Conservation (phyloP, 306 rosid species). For the Rubus parviflorus region DNA sequence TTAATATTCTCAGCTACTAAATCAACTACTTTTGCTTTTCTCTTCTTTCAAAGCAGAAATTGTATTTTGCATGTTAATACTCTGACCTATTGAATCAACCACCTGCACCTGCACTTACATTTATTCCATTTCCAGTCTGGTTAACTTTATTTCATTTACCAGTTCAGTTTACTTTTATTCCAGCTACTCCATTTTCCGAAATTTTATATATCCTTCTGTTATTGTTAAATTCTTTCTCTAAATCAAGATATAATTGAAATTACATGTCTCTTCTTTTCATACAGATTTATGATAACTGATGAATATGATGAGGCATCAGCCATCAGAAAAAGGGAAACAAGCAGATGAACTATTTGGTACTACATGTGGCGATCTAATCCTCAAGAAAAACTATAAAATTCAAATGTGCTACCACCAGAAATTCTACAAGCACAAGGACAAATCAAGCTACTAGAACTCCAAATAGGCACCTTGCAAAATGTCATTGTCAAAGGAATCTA, state of each 20-base stretch:
- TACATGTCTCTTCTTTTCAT: too few species aligned
- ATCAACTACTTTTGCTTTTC: too few species aligned
- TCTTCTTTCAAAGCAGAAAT: too few species aligned
- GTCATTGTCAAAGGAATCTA: neutral
- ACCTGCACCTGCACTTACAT: neutral
- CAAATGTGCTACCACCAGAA: neutral
- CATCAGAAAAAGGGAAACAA: neutral
- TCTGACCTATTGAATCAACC: too few species aligned
- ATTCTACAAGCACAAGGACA: neutral
- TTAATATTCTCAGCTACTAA: too few species aligned
- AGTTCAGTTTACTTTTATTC: constrained; percentile 6
- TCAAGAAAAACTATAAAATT: neutral
- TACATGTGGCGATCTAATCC: neutral
- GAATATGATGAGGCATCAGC: neutral
- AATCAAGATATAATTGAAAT: too few species aligned
- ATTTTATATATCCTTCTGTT: constrained; percentile 9
- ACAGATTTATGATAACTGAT: neutral
- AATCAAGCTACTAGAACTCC: neutral
- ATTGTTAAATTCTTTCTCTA: too few species aligned
- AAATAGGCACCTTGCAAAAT: neutral
- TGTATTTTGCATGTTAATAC: too few species aligned
- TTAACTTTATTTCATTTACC: constrained; percentile 18
- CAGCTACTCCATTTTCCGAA: neutral
- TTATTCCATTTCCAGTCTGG: constrained; percentile 5
- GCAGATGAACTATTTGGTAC: neutral